A percentile compares a stretch with the other conserved stretches of the same genome.
Evolutionary conservation across 1,284 basidiomycete species (phyloP).

Genomic region (Ceratobasidium sp.): DNA sequence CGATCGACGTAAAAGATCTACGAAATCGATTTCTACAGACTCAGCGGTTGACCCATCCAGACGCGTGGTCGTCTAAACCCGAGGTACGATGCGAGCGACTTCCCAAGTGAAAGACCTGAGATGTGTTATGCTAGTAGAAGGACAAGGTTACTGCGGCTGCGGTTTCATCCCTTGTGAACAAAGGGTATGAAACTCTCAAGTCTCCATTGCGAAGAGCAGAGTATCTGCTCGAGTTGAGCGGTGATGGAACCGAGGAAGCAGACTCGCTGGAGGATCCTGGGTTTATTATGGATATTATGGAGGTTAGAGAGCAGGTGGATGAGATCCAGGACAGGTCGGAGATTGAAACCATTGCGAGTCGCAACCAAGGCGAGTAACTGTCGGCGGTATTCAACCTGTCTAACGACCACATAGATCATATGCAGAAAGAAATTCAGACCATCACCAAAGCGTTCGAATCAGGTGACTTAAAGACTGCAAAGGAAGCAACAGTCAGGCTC

Average conservation of each 20-base stretch:
- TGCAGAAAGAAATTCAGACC: conserved; percentile 55
- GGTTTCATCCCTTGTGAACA: conserved; percentile 75
- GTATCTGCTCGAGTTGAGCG: conserved; percentile 73
- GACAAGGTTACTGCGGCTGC: conserved; percentile 66
- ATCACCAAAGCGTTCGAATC: conserved; percentile 61
- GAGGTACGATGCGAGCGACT: conserved; percentile 53
- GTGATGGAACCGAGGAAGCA: conserved; percentile 67
- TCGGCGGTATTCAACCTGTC: neutral
- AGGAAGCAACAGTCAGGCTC: conserved; percentile 69
- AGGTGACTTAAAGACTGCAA: conserved; percentile 64
- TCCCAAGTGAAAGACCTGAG: neutral
- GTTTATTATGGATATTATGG: conserved; percentile 81
- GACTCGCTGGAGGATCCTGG: conserved; percentile 77
- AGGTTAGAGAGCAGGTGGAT: conserved; percentile 80
- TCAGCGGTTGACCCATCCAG: conserved; percentile 81
- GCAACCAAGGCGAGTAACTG: conserved; percentile 65
- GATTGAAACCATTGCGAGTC: conserved; percentile 60
- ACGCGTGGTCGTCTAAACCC: conserved; percentile 72
- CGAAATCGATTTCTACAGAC: conserved; percentile 68
- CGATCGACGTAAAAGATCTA: conserved; percentile 61
- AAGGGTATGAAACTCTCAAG: conserved; percentile 72
- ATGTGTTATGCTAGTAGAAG: conserved; percentile 50
- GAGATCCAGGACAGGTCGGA: conserved; percentile 60
- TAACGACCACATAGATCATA: too few relatives aligned
- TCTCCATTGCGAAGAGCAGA: conserved; percentile 69